Percentiles rank a stretch among this genome's conserved stretches.
Evolutionary conservation across 805 yeast species (phyloP).

Genomic region (Wickerhamiella qilinensis): DNA sequence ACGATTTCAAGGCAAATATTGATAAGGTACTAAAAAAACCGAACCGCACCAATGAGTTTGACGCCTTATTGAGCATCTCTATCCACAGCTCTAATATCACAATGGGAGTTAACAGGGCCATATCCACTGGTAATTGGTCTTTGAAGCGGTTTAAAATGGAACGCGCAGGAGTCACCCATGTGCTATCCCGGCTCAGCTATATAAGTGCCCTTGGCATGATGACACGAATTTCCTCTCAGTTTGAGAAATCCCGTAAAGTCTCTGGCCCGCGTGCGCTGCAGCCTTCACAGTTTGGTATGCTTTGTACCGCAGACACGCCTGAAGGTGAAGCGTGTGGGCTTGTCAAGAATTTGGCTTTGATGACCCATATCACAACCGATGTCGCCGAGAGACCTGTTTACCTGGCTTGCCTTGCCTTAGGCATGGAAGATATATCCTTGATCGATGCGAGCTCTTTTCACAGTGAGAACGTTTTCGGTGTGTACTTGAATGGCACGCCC

Average conservation of each 20-base stretch:
- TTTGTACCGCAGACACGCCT: slow-evolving; percentile 97
- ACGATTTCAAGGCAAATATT: slow-evolving; percentile 84
- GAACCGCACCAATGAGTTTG: slow-evolving; percentile 86
- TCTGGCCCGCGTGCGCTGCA: slow-evolving; percentile 98
- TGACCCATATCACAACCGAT: slow-evolving; percentile 98
- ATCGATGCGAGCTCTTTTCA: slow-evolving; percentile 77
- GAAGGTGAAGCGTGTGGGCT: slow-evolving; percentile 99
- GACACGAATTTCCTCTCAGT: slow-evolving; percentile 98
- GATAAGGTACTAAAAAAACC: slow-evolving; percentile 91
- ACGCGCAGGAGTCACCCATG: slow-evolving; percentile 98
- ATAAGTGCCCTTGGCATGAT: slow-evolving; percentile 97
- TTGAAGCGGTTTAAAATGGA: slow-evolving; percentile 98
- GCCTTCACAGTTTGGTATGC: slow-evolving; percentile 98
- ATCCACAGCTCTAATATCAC: slow-evolving; percentile 89
- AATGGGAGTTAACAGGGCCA: slow-evolving; percentile 87
- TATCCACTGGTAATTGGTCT: slow-evolving; percentile 98
- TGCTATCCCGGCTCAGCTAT: slow-evolving; percentile 75
- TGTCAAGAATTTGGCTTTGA: slow-evolving; percentile 88
- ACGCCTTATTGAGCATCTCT: slow-evolving; percentile 76
- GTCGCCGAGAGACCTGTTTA: slow-evolving; percentile 86
- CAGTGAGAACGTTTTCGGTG: slow-evolving; percentile 61
- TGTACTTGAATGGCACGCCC: slow-evolving; percentile 85
- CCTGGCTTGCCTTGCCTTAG: slow-evolving; percentile 60
- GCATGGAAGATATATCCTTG: slow-evolving; percentile 73
- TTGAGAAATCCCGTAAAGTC: slow-evolving; percentile 93